These are phyloP conservation scores for Monilinia vaccinii-corymbosi DNA, from an alignment of 2,329 filamentous ascomycete species.

Conservation along the genomic window DNA sequence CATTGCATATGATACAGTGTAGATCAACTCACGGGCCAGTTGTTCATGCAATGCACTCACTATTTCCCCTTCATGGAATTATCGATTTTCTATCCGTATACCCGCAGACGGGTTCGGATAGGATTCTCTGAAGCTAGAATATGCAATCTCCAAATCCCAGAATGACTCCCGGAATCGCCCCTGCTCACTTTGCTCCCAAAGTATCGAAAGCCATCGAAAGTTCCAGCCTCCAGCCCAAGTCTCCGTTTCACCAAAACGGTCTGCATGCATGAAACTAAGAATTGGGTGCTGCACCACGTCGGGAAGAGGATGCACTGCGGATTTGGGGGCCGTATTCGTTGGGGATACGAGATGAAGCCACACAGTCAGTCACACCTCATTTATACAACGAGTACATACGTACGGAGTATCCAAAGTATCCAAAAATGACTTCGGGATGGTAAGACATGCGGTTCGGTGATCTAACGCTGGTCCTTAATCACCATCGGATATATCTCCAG, in stretches of 20 bases:
- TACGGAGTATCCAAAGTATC: too few species aligned
- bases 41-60: not conserved
- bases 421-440: not conserved
- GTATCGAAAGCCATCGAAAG: not conserved
- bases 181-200: not conserved
- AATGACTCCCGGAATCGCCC: not conserved
- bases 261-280: not conserved
- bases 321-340: not conserved
- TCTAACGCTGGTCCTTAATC: not conserved
- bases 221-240: not conserved
- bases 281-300: not conserved
- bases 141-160: not conserved
- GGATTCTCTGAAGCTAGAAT: not conserved
- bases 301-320: not conserved
- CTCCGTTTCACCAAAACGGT: constrained; percentile 5
- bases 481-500: not conserved
- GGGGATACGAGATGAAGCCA: not conserved
- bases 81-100: not conserved
- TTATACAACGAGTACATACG: not conserved
- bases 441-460: not conserved
- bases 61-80: not conserved
- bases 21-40: not conserved
- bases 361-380: not conserved
- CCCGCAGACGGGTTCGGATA: not conserved
- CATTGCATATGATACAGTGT: not conserved